Evolutionary conservation across 257 asterid genomes (phyloP).

Genomic region (Henckelia pumila): DNA sequence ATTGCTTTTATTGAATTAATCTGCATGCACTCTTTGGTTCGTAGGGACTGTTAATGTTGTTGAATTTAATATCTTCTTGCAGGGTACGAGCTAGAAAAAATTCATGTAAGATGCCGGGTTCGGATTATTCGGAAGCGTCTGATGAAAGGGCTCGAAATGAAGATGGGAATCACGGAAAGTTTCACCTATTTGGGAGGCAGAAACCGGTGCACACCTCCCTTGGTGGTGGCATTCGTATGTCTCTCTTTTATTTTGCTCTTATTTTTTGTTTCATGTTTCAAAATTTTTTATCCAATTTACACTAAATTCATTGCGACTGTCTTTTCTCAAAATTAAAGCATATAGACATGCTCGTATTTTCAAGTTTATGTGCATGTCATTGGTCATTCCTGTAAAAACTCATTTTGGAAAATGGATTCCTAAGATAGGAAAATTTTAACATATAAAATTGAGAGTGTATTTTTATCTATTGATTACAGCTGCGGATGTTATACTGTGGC

Average conservation of each 20-base stretch:
- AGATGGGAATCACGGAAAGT: conserved; percentile 22
- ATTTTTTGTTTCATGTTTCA: not conserved
- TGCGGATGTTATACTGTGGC: conserved; percentile 90
- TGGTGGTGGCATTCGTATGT: conserved; percentile 75
- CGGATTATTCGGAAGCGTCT: conserved; percentile 28
- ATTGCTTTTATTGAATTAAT: too few relatives aligned
- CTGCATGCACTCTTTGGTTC: too few relatives aligned
- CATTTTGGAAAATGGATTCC: too few relatives aligned
- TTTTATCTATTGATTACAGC: conserved; percentile 50
- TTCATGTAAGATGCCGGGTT: conserved; percentile 26
- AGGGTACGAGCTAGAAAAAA: too few relatives aligned
- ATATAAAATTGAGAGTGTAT: not conserved
- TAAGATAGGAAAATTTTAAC: too few relatives aligned
- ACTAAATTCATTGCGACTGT: too few relatives aligned
- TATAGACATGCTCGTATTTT: too few relatives aligned
- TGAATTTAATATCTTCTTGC: not conserved
- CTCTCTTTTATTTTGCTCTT: not conserved
- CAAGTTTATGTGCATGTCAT: too few relatives aligned
- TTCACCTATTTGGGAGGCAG: conserved; percentile 72
- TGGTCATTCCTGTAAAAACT: too few relatives aligned
- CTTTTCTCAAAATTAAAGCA: too few relatives aligned
- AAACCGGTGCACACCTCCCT: conserved; percentile 73
- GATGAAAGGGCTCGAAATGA: conserved; percentile 28
- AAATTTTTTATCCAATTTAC: not conserved
- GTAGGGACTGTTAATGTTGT: not conserved